Conservation (phyloP, 805 yeast species). For the Helenozyma rhizophorensis region DNA sequence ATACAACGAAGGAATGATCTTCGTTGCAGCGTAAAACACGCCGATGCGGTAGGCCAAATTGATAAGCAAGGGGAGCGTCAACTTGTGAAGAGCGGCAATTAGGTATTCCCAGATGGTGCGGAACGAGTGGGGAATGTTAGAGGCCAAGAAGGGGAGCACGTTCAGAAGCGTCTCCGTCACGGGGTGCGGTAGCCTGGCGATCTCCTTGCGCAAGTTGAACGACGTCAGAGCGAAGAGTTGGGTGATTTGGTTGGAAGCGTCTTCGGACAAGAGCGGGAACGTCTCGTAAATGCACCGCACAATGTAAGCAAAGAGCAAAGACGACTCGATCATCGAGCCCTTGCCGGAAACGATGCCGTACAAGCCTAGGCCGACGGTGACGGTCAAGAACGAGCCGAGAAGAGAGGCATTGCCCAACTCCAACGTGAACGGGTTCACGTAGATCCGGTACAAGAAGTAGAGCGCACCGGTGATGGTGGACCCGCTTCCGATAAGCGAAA, state of each 20-base stretch:
- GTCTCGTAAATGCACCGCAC: slow-evolving; percentile 92
- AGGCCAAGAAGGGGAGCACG: slow-evolving; percentile 43
- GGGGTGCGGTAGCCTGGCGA: slow-evolving; percentile 36
- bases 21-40: slow-evolving; percentile 88
- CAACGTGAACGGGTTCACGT: slow-evolving; percentile 67
- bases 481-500: slow-evolving; percentile 67
- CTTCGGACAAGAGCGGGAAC: slow-evolving; percentile 77
- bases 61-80: slow-evolving; percentile 76
- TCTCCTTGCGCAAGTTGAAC: slow-evolving; percentile 27
- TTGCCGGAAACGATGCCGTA: slow-evolving; percentile 79
- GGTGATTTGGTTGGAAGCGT: slow-evolving; percentile 31
- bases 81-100: slow-evolving; percentile 49
- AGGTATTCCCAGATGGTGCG: slow-evolving; percentile 53
- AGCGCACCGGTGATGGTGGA: slow-evolving; percentile 70
- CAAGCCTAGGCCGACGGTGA: slow-evolving; percentile 67
- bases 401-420: slow-evolving; percentile 74
- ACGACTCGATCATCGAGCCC: slow-evolving; percentile 89
- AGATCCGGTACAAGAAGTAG: slow-evolving; percentile 78
- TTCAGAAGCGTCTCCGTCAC: slow-evolving; percentile 22
- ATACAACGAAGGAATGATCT: slow-evolving; percentile 80
- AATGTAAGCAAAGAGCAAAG: slow-evolving; percentile 81
- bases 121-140: slow-evolving; percentile 50
- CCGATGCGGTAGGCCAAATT: slow-evolving; percentile 81
- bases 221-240: slow-evolving; percentile 32
- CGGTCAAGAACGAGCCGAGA: slow-evolving; percentile 79